Conservation (phyloP, 176 grass and related monocot species). For the Poa pratensis region DNA sequence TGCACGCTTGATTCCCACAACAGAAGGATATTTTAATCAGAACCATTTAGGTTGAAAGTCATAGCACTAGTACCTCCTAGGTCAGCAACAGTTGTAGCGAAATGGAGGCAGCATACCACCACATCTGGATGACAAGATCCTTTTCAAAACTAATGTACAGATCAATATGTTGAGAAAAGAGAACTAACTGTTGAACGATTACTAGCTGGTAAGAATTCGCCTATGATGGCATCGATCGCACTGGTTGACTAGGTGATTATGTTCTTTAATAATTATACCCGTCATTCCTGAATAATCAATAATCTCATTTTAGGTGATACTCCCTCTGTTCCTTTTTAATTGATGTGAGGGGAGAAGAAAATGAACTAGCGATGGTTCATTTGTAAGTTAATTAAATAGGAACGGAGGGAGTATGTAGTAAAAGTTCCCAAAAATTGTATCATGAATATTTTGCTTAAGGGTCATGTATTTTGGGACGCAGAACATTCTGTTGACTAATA, state of each 20-base stretch:
- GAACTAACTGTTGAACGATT: constrained; percentile 18
- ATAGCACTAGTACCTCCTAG: neutral
- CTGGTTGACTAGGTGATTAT: neutral
- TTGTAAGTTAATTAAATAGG: no score
- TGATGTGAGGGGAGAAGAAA: no score
- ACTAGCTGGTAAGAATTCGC: neutral
- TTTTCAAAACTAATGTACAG: neutral
- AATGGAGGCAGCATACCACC: neutral
- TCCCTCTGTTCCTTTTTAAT: no score
- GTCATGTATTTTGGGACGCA: neutral
- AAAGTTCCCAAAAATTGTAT: neutral
- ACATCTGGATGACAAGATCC: neutral
- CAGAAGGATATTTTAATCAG: neutral
- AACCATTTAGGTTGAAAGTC: constrained; percentile 1
- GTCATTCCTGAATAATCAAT: neutral
- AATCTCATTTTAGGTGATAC: constrained; percentile 15
- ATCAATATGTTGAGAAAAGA: constrained; percentile 16
- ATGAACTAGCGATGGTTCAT: no score
- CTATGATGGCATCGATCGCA: neutral
- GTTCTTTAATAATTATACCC: constrained; percentile 27
- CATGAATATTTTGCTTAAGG: neutral
- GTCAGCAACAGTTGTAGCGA: neutral
- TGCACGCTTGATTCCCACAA: neutral
- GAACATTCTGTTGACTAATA: neutral
- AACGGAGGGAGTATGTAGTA: no score